Conservation (phyloP, 73 alveolate species). For the Tetrahymena malaccensis region DNA sequence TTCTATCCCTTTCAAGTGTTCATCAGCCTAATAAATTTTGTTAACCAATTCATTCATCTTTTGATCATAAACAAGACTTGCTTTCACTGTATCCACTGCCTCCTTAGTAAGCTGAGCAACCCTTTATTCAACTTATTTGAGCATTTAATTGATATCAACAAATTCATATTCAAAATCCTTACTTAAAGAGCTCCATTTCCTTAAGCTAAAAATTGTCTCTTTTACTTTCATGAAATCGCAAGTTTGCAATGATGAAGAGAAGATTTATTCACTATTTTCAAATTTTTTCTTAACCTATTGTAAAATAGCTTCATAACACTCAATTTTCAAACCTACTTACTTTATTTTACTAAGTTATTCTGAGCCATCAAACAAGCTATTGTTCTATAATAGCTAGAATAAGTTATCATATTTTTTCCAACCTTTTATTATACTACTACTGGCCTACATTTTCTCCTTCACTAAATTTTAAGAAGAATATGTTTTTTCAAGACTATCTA, state of each 20-base stretch:
- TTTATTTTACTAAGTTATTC: too few relatives aligned
- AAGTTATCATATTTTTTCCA: neutral
- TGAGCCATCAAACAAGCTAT: neutral
- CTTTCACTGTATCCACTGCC: neutral
- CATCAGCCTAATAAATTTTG: neutral
- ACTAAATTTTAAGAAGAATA: too few relatives aligned
- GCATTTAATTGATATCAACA: neutral
- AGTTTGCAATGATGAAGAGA: too few relatives aligned
- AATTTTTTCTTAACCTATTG: too few relatives aligned
- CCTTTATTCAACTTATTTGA: neutral
- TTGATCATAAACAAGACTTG: neutral
- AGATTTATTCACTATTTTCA: neutral
- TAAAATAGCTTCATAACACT: neutral
- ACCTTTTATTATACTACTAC: neutral
- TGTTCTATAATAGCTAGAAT: neutral
- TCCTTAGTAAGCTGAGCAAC: neutral
- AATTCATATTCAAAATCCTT: neutral
- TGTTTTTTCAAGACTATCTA: neutral
- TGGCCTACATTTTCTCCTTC: neutral
- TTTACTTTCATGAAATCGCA: neutral
- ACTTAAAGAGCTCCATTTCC: neutral
- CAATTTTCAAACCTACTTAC: neutral
- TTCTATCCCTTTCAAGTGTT: neutral
- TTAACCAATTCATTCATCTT: neutral
- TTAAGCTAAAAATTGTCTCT: neutral